Evolutionary conservation across 2,329 filamentous ascomycete species (phyloP).

Genomic region (Helminthosporium solani): DNA sequence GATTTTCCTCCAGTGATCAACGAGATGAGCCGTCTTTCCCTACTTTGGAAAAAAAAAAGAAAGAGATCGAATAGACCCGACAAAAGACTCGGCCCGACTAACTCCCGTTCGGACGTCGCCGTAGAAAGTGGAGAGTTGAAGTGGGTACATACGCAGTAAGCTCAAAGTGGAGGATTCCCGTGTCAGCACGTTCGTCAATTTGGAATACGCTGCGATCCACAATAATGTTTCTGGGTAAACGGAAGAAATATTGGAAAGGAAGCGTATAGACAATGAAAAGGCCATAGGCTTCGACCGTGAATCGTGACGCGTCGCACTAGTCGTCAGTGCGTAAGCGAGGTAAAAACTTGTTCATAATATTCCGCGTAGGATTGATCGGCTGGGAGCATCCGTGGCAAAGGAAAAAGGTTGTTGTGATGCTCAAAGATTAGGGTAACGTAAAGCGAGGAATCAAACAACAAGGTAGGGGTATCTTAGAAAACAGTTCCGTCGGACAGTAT

Average conservation of each 20-base stretch:
- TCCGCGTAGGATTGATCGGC: constrained; percentile 4
- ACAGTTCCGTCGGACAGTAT: constrained; percentile 96
- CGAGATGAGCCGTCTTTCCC: no score
- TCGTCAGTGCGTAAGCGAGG: not conserved
- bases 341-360: not conserved
- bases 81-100: no score
- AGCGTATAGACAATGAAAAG: not conserved
- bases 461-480: constrained; percentile 63
- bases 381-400: not conserved
- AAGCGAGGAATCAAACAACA: constrained; percentile 5
- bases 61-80: no score
- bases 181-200: no score
- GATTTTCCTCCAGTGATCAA: no score
- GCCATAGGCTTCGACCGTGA: not conserved
- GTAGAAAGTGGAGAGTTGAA: no score
- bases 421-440: not conserved
- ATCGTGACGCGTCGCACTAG: not conserved
- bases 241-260: not conserved
- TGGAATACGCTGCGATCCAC: no score
- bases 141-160: no score
- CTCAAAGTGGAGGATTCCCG: no score
- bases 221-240: not conserved
- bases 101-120: no score
- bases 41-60: no score
- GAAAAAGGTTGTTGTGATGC: no score